Conservation (phyloP, 352 stramenopile species). For the Phytopythium cucurbitacearum region DNA sequence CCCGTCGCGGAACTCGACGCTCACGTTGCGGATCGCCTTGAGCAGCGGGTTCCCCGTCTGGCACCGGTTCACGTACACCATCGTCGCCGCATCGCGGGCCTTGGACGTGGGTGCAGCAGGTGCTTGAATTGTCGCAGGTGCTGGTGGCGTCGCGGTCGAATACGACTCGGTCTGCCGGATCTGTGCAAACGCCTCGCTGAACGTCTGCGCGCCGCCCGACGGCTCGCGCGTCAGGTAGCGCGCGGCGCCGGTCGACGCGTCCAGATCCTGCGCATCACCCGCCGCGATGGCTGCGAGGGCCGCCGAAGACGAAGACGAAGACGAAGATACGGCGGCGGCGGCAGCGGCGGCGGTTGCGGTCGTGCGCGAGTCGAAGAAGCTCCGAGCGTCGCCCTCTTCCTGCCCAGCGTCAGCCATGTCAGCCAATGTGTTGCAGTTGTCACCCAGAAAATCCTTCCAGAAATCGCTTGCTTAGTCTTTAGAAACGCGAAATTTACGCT, state of each 20-base stretch:
- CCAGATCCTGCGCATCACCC: constrained; percentile 2
- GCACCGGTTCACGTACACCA: constrained; percentile 72
- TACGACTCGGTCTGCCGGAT: constrained; percentile 61
- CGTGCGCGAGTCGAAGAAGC: constrained; percentile 43
- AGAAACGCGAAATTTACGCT: background rate
- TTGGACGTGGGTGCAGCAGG: constrained; percentile 12
- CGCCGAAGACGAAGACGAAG: too few relatives aligned
- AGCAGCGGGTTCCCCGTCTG: constrained; percentile 95
- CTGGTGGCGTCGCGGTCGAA: constrained; percentile 15
- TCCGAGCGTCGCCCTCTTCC: constrained; percentile 18
- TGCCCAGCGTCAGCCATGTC: too few relatives aligned
- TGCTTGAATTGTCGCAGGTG: constrained; percentile 1
- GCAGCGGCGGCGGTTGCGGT: constrained; percentile 3
- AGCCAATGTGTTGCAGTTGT: too few relatives aligned
- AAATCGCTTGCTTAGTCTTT: too few relatives aligned
- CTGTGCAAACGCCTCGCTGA: constrained; percentile 54
- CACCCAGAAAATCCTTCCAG: too few relatives aligned
- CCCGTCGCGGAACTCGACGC: constrained; percentile 84
- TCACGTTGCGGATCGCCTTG: constrained; percentile 91
- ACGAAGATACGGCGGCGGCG: too few relatives aligned
- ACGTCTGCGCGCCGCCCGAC: constrained; percentile 20
- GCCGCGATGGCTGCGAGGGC: background rate
- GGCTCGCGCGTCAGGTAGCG: constrained; percentile 36
- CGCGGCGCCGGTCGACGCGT: constrained; percentile 10
- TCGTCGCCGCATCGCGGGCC: constrained; percentile 37